Evolutionary conservation across 2,329 filamentous ascomycete species (phyloP), one percentile per base, ranked within the genome.

Genomic region (Biscogniauxia marginata): DNA sequence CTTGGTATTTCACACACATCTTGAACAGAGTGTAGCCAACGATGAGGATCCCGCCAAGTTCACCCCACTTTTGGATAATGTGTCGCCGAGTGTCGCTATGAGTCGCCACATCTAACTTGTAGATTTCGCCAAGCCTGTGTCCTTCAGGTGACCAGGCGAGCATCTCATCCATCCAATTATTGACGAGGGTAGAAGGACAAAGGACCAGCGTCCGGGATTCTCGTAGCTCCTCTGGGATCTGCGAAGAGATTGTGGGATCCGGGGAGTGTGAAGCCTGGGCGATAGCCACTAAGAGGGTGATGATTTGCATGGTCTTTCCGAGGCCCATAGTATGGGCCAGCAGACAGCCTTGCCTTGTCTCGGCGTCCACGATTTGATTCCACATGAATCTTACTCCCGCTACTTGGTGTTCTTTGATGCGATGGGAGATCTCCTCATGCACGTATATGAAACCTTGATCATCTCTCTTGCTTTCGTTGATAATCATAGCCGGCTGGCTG

Each of bases 271-370:
- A 79, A 3, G 90, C 84, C 63, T 90, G 82, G 4, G 85, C 79
- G 58, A 96, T 83, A 0, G 90, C 86, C 16, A 89, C 81, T 5
- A 97, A 80, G n/a, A 96, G 76, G 0, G 91, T 89, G 57, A 96
- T 91, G 5, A 91, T 84, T 74, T 96, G 92, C 87, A 96, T 91
- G 0, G 92, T 96, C 75, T 96, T 97, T 16, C 92, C 92, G 2
- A 96, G 75, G 1, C 93, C 93, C 92, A 96, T 96, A 0, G 90
- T 91, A 70, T 96, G 92, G 5, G 92, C 89, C 19, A 96, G 78
- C 11, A 96, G 79, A 67, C 90, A 96, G 2, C 92, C 92, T 71
- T 92, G 86, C 18, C 80, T 79, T 4, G 77, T 75, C 3, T 79
- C 75, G 1, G 76, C 70, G 54, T 86, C 81, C 5, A 93, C 83